phyloP scores from a whole-genome alignment of 441 rosid genomes.

The Lepidium campestre region DNA sequence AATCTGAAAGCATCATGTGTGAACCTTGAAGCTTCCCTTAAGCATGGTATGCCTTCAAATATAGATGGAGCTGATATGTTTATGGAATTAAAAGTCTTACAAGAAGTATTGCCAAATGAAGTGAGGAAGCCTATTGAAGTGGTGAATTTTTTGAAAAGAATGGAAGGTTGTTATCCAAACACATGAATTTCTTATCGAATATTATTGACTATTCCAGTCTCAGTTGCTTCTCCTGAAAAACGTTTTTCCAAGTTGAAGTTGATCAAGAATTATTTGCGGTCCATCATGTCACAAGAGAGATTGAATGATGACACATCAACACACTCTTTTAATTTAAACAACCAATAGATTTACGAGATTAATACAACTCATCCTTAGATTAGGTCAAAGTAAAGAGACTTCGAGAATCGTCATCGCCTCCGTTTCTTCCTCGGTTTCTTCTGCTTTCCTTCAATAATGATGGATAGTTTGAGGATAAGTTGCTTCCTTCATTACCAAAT shows the following conservation, averaged over 20 bases:
- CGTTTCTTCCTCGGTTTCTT: no score
- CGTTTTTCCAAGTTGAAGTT: not conserved
- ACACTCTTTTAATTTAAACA: no score
- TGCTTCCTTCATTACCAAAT: conserved; percentile 49
- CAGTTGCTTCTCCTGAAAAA: not conserved
- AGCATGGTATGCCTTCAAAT: not conserved
- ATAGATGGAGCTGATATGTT: no score
- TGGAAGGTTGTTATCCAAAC: not conserved
- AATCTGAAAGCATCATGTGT: not conserved
- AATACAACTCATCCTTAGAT: no score
- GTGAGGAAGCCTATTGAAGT: not conserved
- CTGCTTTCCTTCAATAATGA: conserved; percentile 35
- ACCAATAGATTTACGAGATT: no score
- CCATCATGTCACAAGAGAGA: not conserved
- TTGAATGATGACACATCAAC: no score
- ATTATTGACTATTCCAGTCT: not conserved
- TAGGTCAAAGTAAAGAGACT: no score
- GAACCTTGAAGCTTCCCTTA: not conserved
- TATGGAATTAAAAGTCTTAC: no score
- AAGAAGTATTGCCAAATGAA: no score
- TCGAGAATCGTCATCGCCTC: no score
- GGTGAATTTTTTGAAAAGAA: not conserved
- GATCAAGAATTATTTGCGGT: not conserved
- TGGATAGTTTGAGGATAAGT: conserved; percentile 51
- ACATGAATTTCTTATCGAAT: not conserved